Conservation (phyloP, 1,284 basidiomycete species). For the Grifola frondosa region DNA sequence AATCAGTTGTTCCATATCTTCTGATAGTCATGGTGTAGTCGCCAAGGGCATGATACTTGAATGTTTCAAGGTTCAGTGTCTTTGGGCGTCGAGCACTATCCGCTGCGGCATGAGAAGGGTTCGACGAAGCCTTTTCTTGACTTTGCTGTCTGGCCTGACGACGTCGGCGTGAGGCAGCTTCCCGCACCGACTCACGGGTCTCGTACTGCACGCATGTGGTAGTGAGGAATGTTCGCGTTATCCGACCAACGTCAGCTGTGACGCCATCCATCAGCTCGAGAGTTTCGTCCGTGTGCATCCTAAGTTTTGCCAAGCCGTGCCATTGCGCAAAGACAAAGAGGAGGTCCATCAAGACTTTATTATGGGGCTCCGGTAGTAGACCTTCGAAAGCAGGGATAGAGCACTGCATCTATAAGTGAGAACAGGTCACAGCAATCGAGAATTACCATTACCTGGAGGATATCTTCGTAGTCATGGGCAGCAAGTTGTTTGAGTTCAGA, state of each 20-base stretch:
- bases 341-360: conserved; percentile 19
- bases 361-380: conserved; percentile 21
- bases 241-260: conserved; percentile 19
- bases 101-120: no score
- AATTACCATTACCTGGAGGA: conserved; percentile 21
- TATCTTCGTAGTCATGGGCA: conserved; percentile 29
- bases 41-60: conserved; percentile 26
- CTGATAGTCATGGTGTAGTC: conserved; percentile 20
- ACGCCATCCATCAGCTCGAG: conserved; percentile 14
- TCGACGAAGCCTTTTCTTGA: no score
- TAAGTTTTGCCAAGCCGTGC: conserved; percentile 32
- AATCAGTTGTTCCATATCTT: conserved; percentile 21
- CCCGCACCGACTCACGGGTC: conserved; percentile 19
- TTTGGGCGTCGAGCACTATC: neutral
- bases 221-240: conserved; percentile 16
- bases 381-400: conserved; percentile 31
- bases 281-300: conserved; percentile 29
- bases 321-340: conserved; percentile 25
- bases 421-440: neutral
- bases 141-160: conserved; percentile 3
- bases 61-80: conserved; percentile 20
- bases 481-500: conserved; percentile 17
- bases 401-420: conserved; percentile 19
- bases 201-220: conserved; percentile 13
- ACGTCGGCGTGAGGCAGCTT: conserved; percentile 10